Percentiles rank a stretch among this genome's conserved stretches.
phyloP scores from a whole-genome alignment of 495 filamentous ascomycete species.

The Hapsidospora chrysogenum region DNA sequence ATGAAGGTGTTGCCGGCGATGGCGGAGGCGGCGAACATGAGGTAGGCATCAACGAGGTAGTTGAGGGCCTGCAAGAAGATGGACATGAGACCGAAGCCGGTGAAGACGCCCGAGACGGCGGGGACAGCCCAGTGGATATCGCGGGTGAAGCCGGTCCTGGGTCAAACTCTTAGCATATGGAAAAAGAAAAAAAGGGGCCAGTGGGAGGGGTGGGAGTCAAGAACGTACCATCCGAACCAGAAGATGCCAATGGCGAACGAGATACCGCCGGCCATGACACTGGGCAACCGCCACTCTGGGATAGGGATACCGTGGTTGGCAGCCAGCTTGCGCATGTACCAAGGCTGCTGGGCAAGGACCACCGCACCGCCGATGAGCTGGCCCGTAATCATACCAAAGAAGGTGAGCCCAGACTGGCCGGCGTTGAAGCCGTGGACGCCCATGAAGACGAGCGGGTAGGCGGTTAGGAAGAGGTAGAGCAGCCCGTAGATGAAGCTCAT shows the following conservation, averaged over 20 bases:
- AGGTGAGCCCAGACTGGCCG: conserved; percentile 58
- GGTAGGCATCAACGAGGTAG: conserved; percentile 77
- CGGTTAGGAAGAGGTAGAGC: conserved; percentile 66
- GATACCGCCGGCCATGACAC: conserved; percentile 59
- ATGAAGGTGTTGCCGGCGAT: conserved; percentile 85
- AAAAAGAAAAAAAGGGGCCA: not conserved
- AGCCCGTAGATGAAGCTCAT: conserved; percentile 71
- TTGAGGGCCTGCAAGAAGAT: conserved; percentile 80
- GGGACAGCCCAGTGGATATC: conserved; percentile 72
- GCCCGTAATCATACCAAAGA: conserved; percentile 66
- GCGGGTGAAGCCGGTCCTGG: conserved; percentile 31
- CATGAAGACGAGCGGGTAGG: conserved; percentile 68
- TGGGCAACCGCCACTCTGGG: conserved; percentile 76
- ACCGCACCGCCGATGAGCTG: conserved; percentile 41
- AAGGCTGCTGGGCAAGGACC: conserved; percentile 49
- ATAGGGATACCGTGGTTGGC: conserved; percentile 59
- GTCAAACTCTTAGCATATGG: not conserved
- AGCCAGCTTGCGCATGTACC: conserved; percentile 49
- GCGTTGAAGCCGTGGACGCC: conserved; percentile 47
- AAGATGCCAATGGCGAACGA: conserved; percentile 64
- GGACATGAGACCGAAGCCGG: conserved; percentile 45
- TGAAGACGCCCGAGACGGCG: conserved; percentile 47
- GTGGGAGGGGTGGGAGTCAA: not conserved
- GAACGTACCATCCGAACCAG: conserved; percentile 64
- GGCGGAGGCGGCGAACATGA: conserved; percentile 77